Evolutionary conservation across 176 grass and related monocot species (phyloP), one percentile per base, ranked within the genome.

Genomic region (Otatea glauca): DNA sequence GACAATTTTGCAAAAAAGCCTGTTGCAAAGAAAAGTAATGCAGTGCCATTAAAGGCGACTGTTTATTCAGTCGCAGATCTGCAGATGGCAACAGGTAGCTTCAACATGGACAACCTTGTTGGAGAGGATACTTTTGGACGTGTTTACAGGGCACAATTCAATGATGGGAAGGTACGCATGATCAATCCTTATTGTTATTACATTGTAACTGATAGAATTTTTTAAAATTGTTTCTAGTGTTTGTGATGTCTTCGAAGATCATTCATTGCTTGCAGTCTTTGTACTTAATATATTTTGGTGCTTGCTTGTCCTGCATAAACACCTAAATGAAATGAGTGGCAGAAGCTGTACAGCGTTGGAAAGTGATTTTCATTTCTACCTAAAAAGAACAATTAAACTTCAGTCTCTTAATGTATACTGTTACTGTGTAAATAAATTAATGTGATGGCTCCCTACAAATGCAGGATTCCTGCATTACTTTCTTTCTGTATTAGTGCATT

Each of bases 51-150:
- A 43, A 90, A 87, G 45, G 86, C 89, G 83, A 90, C 80, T 68
- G 75, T 95, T 77, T 98, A 95, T 95, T 95, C 91, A 55, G 92
- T 98, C 15, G 91, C 95, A 43, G 95, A 98, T 74, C 85, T 98
- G 49, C 95, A 98, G 75, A 93, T 98, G 82, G 95, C 89, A 79
- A 98, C 92, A 69, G 83, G 92, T 66, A 98, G 92, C 81, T 95
- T 98, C 62, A 95, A 71, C 65, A 60, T 89, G 72, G 92, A 98
- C 25, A 95, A 92, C 78, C 90, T 98, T 83, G 67, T 98, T 70
- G 95, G 89, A 77, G 95, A 98, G 79, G 95, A 89, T 47, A 75
- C 75, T 65, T 98, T 95, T 53, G 95, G 92, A 75, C 82, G 89
- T 80, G 89, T 98, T 82, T 98, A 90, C 81, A 91, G 65, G 68